Evolutionary conservation across 805 yeast species (phyloP).

Genomic region (Candida takata): DNA sequence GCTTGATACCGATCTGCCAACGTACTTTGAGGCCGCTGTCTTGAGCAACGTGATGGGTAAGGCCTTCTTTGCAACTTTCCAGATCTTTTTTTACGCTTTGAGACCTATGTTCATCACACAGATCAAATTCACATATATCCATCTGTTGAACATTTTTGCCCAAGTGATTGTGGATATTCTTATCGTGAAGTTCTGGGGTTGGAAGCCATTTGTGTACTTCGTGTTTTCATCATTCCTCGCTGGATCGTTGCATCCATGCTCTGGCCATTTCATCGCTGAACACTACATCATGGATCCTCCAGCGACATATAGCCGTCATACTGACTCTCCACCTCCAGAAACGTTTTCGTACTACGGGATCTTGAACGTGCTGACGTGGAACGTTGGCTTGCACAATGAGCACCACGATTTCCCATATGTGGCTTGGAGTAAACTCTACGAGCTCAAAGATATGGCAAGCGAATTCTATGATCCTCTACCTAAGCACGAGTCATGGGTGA

Average conservation of each 20-base stretch:
- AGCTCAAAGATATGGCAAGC: constrained; percentile 55
- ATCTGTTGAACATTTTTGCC: constrained; percentile 51
- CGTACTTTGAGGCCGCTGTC: constrained; percentile 64
- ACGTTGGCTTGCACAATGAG: constrained; percentile 90
- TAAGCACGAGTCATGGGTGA: constrained; percentile 67
- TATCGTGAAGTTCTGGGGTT: constrained; percentile 56
- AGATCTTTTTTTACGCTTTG: constrained; percentile 80
- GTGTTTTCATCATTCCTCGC: constrained; percentile 76
- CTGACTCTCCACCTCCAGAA: constrained; percentile 56
- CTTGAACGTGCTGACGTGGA: constrained; percentile 75
- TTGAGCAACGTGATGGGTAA: constrained; percentile 77
- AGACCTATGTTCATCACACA: constrained; percentile 84
- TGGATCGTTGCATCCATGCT: constrained; percentile 88
- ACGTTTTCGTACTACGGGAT: constrained; percentile 86
- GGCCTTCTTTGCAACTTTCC: constrained; percentile 85
- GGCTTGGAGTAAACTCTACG: constrained; percentile 79
- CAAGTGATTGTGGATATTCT: constrained; percentile 55
- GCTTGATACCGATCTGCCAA: constrained; percentile 85
- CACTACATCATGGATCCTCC: constrained; percentile 72
- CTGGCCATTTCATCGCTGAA: constrained; percentile 95
- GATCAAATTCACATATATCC: constrained; percentile 68
- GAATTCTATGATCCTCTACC: constrained; percentile 85
- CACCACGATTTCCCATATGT: constrained; percentile 94
- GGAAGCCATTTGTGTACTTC: constrained; percentile 57
- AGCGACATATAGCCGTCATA: constrained; percentile 19